A percentile compares a stretch with the other conserved stretches of the same genome.
Evolutionary conservation across 768 basidiomycete genomes (phyloP).

Genomic region (Asterophora parasitica): DNA sequence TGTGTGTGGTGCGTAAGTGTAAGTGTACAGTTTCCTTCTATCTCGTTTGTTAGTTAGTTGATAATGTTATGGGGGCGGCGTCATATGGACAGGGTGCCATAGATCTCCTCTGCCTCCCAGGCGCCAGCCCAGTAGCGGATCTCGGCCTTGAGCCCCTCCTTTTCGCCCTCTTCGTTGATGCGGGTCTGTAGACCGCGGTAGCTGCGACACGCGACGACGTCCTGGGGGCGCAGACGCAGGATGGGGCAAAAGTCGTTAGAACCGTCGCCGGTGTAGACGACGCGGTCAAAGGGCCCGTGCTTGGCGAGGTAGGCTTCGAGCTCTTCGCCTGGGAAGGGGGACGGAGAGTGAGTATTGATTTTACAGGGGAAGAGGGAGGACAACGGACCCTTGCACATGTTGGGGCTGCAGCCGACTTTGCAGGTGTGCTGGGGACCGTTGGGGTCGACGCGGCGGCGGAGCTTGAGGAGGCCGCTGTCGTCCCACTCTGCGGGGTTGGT

Average conservation of each 20-base stretch:
- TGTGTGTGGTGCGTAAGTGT: neutral
- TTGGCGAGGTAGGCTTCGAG: conserved; percentile 74
- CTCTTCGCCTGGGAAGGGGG: conserved; percentile 67
- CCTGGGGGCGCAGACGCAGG: conserved; percentile 79
- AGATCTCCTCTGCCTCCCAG: conserved; percentile 93
- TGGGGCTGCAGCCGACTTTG: conserved; percentile 82
- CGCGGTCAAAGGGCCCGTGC: conserved; percentile 64
- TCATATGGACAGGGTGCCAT: conserved; percentile 36
- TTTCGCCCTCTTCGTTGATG: conserved; percentile 66
- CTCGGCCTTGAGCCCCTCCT: conserved; percentile 60
- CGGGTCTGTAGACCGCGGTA: conserved; percentile 75
- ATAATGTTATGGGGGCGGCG: neutral
- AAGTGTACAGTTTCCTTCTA: too few relatives aligned
- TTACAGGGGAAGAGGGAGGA: neutral
- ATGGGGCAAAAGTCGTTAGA: conserved; percentile 94
- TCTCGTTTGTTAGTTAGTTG: too few relatives aligned
- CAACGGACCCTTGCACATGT: conserved; percentile 94
- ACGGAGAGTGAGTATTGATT: neutral
- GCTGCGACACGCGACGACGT: conserved; percentile 75
- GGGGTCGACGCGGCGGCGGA: conserved; percentile 75
- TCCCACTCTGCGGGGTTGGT: conserved; percentile 93
- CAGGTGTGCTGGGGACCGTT: conserved; percentile 77
- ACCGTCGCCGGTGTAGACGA: conserved; percentile 93
- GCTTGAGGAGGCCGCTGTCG: conserved; percentile 59
- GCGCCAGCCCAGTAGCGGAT: conserved; percentile 89